These are phyloP conservation scores for Sphaceloma murrayae DNA, from an alignment of 2,329 filamentous ascomycete genomes.

Conservation along the genomic window DNA sequence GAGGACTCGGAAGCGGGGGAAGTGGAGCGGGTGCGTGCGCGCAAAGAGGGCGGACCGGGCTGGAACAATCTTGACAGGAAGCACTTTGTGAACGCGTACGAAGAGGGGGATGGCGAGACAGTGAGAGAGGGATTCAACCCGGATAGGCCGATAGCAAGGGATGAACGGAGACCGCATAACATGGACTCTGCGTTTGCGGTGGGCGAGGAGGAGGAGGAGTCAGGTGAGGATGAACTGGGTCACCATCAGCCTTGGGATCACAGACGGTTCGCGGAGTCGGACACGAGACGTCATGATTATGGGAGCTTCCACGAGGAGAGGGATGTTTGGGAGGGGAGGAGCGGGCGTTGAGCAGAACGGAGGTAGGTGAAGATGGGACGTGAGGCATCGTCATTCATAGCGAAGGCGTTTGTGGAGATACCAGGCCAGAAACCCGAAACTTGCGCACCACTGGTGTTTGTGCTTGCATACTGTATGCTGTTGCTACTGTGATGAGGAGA, in stretches of 20 bases:
- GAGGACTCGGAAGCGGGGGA: conserved; percentile 55
- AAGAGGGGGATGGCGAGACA: conserved; percentile 39
- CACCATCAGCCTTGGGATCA: conserved; percentile 40
- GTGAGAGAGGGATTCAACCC: conserved; percentile 48
- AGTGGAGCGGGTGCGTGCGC: conserved; percentile 50
- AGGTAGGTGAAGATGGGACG: neutral
- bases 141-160: conserved; percentile 35
- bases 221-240: conserved; percentile 30
- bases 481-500: too few relatives aligned
- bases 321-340: conserved; percentile 29
- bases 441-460: too few relatives aligned
- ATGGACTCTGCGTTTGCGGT: conserved; percentile 37
- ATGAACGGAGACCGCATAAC: conserved; percentile 37
- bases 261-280: conserved; percentile 25
- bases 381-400: conserved; percentile 11
- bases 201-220: conserved; percentile 33
- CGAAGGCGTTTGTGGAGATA: conserved; percentile 4
- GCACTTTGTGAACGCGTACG: conserved; percentile 47
- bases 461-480: too few relatives aligned
- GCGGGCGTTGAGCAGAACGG: neutral
- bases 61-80: conserved; percentile 49
- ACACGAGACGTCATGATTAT: conserved; percentile 27
- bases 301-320: conserved; percentile 36
- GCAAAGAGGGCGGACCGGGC: conserved; percentile 52
- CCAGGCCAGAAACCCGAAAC: neutral